phyloP scores from a whole-genome alignment of 441 rosid genomes.

The Gossypium trilobum region DNA sequence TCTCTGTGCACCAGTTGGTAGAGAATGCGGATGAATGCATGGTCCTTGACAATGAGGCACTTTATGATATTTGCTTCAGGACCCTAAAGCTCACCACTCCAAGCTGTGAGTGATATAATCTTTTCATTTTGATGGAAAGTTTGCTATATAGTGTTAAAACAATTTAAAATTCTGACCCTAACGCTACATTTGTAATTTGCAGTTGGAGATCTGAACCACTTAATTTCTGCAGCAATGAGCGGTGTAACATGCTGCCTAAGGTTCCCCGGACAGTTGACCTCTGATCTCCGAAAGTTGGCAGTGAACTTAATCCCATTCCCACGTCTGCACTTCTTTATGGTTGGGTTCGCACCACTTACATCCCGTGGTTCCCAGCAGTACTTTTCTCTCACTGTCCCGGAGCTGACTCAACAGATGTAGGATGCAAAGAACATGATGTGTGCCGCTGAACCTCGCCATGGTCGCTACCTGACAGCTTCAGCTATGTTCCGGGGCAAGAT shows the following conservation, averaged over 20 bases:
- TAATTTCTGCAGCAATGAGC: conserved; percentile 70
- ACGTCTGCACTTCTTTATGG: conserved; percentile 74
- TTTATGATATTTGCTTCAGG: conserved; percentile 75
- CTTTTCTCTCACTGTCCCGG: conserved; percentile 69
- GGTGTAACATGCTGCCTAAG: conserved; percentile 69
- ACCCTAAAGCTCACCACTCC: conserved; percentile 62
- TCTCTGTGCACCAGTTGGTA: conserved; percentile 82
- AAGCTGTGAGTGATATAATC: conserved; percentile 41
- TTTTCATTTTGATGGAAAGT: neutral
- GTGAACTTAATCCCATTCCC: conserved; percentile 71
- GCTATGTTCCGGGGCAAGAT: conserved; percentile 89
- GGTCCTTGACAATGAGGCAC: conserved; percentile 56
- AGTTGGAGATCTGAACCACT: conserved; percentile 72
- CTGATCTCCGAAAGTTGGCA: conserved; percentile 64
- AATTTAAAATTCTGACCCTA: neutral
- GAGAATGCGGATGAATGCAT: conserved; percentile 91
- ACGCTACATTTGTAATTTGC: conserved; percentile 15
- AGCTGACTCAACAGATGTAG: conserved; percentile 56
- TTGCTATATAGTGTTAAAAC: neutral
- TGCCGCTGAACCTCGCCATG: conserved; percentile 59
- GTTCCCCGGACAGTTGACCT: conserved; percentile 72
- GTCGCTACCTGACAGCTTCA: conserved; percentile 88
- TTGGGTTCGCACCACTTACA: conserved; percentile 65
- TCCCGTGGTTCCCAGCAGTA: conserved; percentile 68
- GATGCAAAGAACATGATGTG: conserved; percentile 34